These are phyloP conservation scores for Claviceps maximensis DNA, from an alignment of 2,329 filamentous ascomycete species.

Conservation along the genomic window DNA sequence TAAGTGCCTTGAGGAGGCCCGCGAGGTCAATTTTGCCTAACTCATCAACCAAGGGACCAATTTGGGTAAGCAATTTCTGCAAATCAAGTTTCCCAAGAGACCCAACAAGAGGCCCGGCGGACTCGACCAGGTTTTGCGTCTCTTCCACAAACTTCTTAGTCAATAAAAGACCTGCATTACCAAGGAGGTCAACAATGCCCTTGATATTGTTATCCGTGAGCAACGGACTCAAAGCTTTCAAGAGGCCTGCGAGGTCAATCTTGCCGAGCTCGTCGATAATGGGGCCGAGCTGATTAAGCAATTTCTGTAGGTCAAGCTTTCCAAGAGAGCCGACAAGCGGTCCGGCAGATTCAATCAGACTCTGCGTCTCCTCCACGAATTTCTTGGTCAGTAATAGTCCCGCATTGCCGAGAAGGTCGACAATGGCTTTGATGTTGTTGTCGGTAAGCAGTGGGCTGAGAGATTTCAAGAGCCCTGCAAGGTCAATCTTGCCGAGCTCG, in stretches of 20 bases:
- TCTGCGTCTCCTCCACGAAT: conserved; percentile 19
- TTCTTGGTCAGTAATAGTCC: conserved; percentile 17
- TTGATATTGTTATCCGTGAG: conserved; percentile 18
- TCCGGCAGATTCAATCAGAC: conserved; percentile 15
- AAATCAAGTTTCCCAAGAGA: conserved; percentile 5
- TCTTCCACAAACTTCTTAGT: conserved; percentile 20
- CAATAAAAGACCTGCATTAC: conserved; percentile 19
- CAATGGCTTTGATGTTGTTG: conserved; percentile 19
- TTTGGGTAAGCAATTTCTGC: conserved; percentile 11
- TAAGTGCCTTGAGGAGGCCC: conserved; percentile 15
- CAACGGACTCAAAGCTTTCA: conserved; percentile 17
- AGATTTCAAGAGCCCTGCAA: conserved; percentile 16
- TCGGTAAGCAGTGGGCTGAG: conserved; percentile 18
- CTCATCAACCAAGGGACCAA: conserved; percentile 13
- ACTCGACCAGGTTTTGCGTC: conserved; percentile 18
- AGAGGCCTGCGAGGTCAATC: conserved; percentile 18
- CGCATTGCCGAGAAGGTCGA: conserved; percentile 21
- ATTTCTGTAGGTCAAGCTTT: conserved; percentile 20
- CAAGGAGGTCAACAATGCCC: conserved; percentile 20
- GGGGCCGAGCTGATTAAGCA: conserved; percentile 19
- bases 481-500: conserved; percentile 17
- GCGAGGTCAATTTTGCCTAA: conserved; percentile 19
- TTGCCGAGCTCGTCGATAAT: conserved; percentile 17
- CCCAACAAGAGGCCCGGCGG: conserved; percentile 19
- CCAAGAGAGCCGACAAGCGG: conserved; percentile 21